phyloP scores from a whole-genome alignment of 2,329 filamentous ascomycete genomes.

The Colletotrichum sp. region DNA sequence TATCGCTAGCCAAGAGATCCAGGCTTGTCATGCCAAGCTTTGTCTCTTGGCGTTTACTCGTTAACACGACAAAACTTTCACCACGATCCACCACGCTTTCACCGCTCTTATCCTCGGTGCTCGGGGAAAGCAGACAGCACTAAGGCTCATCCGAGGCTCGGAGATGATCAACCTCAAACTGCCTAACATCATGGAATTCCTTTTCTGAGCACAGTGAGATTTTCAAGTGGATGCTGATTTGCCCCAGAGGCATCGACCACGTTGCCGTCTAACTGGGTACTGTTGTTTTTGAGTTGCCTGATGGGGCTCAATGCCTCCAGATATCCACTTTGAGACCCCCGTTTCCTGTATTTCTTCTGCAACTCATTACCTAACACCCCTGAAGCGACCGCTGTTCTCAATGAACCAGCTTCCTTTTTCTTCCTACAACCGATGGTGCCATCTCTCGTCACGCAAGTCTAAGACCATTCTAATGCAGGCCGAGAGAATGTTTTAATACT shows the following conservation, averaged over 20 bases:
- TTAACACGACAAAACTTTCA: background rate
- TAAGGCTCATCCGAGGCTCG: background rate
- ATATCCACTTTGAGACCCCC: background rate
- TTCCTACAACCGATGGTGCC: background rate
- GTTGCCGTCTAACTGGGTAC: background rate
- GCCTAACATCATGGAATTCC: background rate
- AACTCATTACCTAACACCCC: background rate
- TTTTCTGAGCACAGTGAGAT: background rate
- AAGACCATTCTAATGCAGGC: background rate
- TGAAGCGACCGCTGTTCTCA: background rate
- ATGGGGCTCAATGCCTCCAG: background rate
- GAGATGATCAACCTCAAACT: background rate
- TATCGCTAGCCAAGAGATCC: slow-evolving; percentile 14
- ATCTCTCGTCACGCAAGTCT: background rate
- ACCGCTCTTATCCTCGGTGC: background rate
- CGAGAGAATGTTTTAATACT: background rate
- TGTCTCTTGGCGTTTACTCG: background rate
- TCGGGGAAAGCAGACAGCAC: background rate
- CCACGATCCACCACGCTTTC: background rate
- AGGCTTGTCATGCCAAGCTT: background rate
- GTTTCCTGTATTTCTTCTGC: background rate
- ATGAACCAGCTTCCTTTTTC: background rate
- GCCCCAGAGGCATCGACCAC: background rate
- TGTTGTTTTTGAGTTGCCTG: background rate
- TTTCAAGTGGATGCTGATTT: background rate